Percentiles rank a stretch among this genome's conserved stretches.
These are phyloP conservation scores for Coemansia sp. DNA, from an alignment of 192 early-diverging fungal genomes.

Conservation along the genomic window DNA sequence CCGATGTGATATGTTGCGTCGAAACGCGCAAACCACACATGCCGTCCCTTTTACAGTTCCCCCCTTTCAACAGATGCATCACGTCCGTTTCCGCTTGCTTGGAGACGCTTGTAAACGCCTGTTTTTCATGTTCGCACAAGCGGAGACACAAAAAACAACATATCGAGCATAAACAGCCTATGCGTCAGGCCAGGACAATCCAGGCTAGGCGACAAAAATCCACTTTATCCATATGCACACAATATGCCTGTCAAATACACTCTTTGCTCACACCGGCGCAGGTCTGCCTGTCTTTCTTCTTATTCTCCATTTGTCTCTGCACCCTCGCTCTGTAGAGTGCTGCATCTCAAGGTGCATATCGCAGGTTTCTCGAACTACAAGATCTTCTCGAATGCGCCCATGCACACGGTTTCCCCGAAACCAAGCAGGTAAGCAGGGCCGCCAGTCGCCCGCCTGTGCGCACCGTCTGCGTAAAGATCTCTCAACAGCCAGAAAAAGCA, in stretches of 20 bases:
- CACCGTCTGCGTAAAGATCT: not conserved
- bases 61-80: not conserved
- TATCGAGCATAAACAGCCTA: too few species aligned
- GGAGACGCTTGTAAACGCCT: too few species aligned
- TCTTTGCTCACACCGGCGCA: not conserved
- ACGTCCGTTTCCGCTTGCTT: not conserved
- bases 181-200: too few species aligned
- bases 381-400: slow-evolving; percentile 25
- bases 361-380: slow-evolving; percentile 41
- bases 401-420: slow-evolving; percentile 7
- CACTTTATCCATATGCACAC: not conserved
- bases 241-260: not conserved
- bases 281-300: not conserved
- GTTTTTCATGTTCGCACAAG: too few species aligned
- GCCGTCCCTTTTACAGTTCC: not conserved
- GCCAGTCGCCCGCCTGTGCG: not conserved
- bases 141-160: too few species aligned
- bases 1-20: not conserved
- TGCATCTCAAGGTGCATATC: slow-evolving; percentile 25
- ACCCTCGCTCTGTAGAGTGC: slow-evolving; percentile 23
- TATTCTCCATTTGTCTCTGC: not conserved
- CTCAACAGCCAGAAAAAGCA: too few species aligned
- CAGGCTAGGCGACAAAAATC: too few species aligned
- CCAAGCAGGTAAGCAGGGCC: slow-evolving; percentile 15
- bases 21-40: not conserved